Evolutionary conservation across 2,329 filamentous ascomycete genomes (phyloP).

Genomic region (Chrysosporium queenslandicum): DNA sequence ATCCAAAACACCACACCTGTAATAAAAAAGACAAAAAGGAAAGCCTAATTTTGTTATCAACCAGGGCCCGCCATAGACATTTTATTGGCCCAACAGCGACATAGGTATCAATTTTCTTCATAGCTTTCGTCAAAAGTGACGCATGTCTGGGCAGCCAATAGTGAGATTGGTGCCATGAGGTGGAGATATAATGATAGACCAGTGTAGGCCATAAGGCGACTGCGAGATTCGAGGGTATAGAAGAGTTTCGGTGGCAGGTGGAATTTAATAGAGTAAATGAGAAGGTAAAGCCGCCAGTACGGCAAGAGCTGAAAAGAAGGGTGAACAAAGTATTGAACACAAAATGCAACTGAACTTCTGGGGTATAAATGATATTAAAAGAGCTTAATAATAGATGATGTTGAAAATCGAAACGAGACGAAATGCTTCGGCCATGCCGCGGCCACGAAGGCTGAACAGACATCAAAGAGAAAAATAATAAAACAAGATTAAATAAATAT

Average conservation of each 20-base stretch:
- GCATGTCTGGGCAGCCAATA: not conserved
- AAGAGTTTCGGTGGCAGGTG: too few species aligned
- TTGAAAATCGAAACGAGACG: not conserved
- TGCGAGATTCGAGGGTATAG: too few species aligned
- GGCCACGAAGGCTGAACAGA: not conserved
- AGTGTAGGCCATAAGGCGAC: too few species aligned
- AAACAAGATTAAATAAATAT: not conserved
- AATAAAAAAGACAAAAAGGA: not conserved
- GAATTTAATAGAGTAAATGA: too few species aligned
- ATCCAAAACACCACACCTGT: not conserved
- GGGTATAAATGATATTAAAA: slow-evolving; percentile 1
- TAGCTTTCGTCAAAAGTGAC: not conserved
- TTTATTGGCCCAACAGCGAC: not conserved
- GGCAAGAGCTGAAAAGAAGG: not conserved
- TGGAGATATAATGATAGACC: not conserved
- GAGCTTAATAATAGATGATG: not conserved
- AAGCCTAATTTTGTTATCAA: not conserved
- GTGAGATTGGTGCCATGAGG: not conserved
- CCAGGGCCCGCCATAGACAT: not conserved
- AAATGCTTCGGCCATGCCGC: not conserved
- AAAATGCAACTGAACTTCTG: too few species aligned
- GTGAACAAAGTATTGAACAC: too few species aligned
- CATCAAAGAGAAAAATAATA: too few species aligned
- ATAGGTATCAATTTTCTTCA: not conserved
- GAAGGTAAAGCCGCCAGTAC: not conserved